Evolutionary conservation across 768 basidiomycete genomes (phyloP).

Genomic region (Hygrophoropsis aurantiaca): DNA sequence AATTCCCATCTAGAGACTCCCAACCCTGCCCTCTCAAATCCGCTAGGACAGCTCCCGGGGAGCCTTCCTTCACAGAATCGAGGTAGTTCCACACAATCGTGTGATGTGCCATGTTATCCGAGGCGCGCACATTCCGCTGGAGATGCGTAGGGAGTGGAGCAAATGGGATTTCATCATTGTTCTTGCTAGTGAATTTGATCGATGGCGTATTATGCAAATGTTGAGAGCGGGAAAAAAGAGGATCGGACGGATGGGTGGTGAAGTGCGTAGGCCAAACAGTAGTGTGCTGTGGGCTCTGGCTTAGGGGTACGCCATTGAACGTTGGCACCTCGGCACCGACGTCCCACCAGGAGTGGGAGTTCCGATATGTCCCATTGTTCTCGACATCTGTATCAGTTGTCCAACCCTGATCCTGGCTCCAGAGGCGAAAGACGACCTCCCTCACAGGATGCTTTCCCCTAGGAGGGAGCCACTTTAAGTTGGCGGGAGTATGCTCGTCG

Average conservation of each 20-base stretch:
- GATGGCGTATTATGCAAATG: not conserved
- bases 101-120: not conserved
- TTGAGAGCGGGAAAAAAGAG: not conserved
- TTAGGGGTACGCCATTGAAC: too few species aligned
- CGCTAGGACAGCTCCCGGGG: not conserved
- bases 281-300: too few species aligned
- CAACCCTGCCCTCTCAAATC: not conserved
- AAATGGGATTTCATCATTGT: too few species aligned
- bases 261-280: not conserved
- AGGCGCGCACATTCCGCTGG: not conserved
- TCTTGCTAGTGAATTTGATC: not conserved
- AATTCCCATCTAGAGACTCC: not conserved
- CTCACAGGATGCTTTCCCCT: not conserved
- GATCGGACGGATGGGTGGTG: not conserved
- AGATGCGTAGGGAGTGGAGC: not conserved
- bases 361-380: not conserved
- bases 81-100: constrained; percentile 3
- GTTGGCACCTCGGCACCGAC: not conserved
- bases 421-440: constrained; percentile 6
- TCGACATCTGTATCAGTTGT: not conserved
- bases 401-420: not conserved
- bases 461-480: not conserved
- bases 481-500: not conserved
- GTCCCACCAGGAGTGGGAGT: not conserved
- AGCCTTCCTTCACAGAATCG: not conserved